These are phyloP conservation scores for Pterulicium gracile DNA, from an alignment of 1,284 basidiomycete genomes.

Conservation along the genomic window DNA sequence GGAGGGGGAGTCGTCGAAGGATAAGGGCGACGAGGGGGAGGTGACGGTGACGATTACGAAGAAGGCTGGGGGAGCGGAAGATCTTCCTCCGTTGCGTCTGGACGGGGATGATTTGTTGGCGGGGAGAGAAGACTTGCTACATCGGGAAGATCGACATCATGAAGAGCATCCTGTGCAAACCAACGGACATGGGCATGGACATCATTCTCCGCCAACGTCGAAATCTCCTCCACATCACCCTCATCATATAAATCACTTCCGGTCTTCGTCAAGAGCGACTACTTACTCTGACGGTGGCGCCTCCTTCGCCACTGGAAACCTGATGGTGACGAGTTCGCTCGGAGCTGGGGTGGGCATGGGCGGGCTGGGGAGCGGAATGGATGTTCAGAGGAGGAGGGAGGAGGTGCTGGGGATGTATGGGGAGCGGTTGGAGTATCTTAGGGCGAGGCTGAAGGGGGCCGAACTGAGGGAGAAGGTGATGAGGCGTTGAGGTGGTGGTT, in stretches of 20 bases:
- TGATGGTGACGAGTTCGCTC: constrained; percentile 18
- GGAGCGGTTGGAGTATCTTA: constrained; percentile 54
- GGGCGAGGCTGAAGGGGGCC: constrained; percentile 61
- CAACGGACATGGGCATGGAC: too few species aligned
- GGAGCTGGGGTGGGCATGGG: constrained; percentile 29
- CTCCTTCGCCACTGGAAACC: too few species aligned
- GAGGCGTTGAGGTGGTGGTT: constrained; percentile 26
- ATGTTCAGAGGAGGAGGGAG: constrained; percentile 45
- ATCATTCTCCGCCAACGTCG: too few species aligned
- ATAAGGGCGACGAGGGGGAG: too few species aligned
- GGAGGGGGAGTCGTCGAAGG: too few species aligned
- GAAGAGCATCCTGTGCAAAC: too few species aligned
- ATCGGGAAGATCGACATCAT: too few species aligned
- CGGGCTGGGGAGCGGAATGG: constrained; percentile 38
- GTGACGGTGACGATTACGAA: too few species aligned
- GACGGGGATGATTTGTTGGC: too few species aligned
- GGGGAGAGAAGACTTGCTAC: too few species aligned
- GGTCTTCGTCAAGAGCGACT: background rate
- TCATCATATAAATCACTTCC: background rate
- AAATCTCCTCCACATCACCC: background rate
- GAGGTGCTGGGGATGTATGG: constrained; percentile 59
- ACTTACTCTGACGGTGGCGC: background rate
- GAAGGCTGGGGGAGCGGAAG: too few species aligned
- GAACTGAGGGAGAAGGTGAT: constrained; percentile 63
- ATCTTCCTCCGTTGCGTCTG: too few species aligned